phyloP scores from a whole-genome alignment of 768 basidiomycete species.

The Tephrocybe sp. region DNA sequence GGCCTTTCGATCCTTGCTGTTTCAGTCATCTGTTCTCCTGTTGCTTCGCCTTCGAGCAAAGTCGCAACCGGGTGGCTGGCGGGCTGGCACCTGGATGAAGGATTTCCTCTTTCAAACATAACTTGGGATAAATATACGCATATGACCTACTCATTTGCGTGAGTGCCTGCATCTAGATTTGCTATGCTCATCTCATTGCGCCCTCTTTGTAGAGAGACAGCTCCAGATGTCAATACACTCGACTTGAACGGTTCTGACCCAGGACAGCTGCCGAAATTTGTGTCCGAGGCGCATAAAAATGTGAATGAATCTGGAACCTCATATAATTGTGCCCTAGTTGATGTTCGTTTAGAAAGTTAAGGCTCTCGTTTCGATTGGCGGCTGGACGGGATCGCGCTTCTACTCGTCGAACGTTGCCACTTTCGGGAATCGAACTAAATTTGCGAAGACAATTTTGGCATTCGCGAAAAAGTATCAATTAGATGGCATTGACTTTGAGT shows the following conservation, averaged over 20 bases:
- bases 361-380: conserved; percentile 62
- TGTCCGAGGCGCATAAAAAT: conserved; percentile 40
- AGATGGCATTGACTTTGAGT: conserved; percentile 61
- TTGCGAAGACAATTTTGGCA: conserved; percentile 53
- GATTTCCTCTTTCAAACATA: conserved; percentile 51
- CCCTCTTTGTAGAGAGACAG: conserved; percentile 29
- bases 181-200: neutral
- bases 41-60: conserved; percentile 4
- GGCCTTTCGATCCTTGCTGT: conserved; percentile 9
- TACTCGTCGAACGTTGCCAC: conserved; percentile 65
- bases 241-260: conserved; percentile 43
- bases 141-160: conserved; percentile 72
- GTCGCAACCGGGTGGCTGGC: conserved; percentile 65
- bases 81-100: conserved; percentile 54
- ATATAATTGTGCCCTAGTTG: neutral
- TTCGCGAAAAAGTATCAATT: conserved; percentile 52
- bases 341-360: conserved; percentile 44
- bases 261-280: conserved; percentile 53
- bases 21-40: conserved; percentile 11
- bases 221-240: conserved; percentile 31
- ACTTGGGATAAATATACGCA: conserved; percentile 68
- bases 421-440: conserved; percentile 54
- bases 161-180: conserved; percentile 24
- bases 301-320: conserved; percentile 23
- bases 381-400: conserved; percentile 63